A percentile compares a stretch with the other conserved stretches of the same genome.
These are phyloP conservation scores for Aquilaria yunnanensis DNA, from an alignment of 345 rosid genomes.

Conservation along the genomic window DNA sequence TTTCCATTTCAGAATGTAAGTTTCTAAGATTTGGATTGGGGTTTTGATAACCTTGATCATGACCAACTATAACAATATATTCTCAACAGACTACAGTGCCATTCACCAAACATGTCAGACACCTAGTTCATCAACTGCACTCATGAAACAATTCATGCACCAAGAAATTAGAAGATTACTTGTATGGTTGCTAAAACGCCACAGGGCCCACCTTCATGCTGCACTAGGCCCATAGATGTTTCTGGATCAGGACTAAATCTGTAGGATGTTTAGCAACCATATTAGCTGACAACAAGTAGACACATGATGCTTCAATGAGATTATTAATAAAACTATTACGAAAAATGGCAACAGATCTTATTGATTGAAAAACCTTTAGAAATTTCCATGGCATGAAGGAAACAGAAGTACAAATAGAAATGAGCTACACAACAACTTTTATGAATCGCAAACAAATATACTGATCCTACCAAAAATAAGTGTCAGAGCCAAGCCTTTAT, in stretches of 20 bases:
- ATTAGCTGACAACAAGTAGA: slow-evolving; percentile 21
- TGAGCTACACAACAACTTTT: too few species aligned
- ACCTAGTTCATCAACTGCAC: not conserved
- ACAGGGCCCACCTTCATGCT: slow-evolving; percentile 99
- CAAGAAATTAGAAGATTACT: slow-evolving; percentile 42
- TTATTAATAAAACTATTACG: not conserved
- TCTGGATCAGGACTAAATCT: slow-evolving; percentile 98
- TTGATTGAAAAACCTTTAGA: not conserved
- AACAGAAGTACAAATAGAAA: not conserved
- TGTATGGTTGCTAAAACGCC: slow-evolving; percentile 98
- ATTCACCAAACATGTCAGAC: too few species aligned
- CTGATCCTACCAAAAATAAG: too few species aligned
- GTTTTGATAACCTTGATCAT: too few species aligned
- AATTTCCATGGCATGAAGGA: not conserved
- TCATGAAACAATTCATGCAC: slow-evolving; percentile 11
- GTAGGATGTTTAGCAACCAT: slow-evolving; percentile 20
- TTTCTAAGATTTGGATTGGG: too few species aligned
- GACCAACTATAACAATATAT: too few species aligned
- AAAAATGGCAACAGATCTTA: slow-evolving; percentile 1
- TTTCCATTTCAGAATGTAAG: too few species aligned
- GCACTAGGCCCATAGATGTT: slow-evolving; percentile 97
- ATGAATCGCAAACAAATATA: too few species aligned
- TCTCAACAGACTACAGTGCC: too few species aligned
- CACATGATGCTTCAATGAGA: slow-evolving; percentile 10
- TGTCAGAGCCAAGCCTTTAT: too few species aligned